These are phyloP conservation scores for Phytomonas sp. DNA, from an alignment of 208 protist genomes.

Conservation along the genomic window DNA sequence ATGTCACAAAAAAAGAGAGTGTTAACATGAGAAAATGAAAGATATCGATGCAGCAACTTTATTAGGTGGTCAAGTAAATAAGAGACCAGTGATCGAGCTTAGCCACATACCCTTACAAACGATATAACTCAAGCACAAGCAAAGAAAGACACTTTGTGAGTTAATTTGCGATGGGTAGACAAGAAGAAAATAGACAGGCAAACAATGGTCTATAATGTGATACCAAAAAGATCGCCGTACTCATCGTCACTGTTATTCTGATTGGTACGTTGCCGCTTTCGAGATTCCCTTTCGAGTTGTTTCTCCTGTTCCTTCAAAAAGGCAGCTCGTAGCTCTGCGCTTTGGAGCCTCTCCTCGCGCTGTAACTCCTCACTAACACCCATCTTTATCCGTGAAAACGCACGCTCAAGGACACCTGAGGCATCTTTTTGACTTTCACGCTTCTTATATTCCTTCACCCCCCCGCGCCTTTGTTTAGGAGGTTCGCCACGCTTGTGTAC, in stretches of 20 bases:
- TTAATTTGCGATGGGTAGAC: neutral
- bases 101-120: neutral
- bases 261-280: slow-evolving; percentile 36
- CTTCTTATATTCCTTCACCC: slow-evolving; percentile 44
- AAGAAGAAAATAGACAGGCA: neutral
- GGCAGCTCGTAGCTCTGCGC: slow-evolving; percentile 47
- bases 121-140: neutral
- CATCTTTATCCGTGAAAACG: slow-evolving; percentile 68
- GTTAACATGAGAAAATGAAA: neutral
- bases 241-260: slow-evolving; percentile 31
- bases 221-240: slow-evolving; percentile 70
- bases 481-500: slow-evolving; percentile 44
- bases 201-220: slow-evolving; percentile 17
- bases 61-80: neutral
- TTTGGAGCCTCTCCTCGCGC: slow-evolving; percentile 51
- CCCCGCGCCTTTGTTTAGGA: slow-evolving; percentile 47
- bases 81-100: neutral
- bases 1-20: neutral
- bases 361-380: slow-evolving; percentile 83
- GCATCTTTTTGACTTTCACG: slow-evolving; percentile 44
- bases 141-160: neutral
- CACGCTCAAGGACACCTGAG: slow-evolving; percentile 46
- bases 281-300: slow-evolving; percentile 26
- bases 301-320: slow-evolving; percentile 45
- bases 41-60: neutral